Evolutionary conservation across 75 land plant genomes (phyloP), one percentile per base, ranked within the genome.

Genomic region (Ceratopteris richardii): DNA sequence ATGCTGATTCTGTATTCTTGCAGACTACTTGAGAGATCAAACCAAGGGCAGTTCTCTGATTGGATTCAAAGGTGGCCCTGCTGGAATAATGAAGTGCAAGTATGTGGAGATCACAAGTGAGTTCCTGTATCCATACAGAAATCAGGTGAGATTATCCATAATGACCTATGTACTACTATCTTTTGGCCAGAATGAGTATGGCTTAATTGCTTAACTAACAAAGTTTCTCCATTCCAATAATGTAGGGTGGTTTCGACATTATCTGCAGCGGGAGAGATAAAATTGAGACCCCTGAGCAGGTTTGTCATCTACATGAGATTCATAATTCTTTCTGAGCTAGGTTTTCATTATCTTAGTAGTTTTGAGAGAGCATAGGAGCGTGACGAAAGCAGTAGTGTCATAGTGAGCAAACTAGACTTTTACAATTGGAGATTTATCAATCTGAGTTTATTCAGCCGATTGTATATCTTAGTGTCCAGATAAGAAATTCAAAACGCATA

Each of bases 211-310:
- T 33, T 4, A 33, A 4, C 37, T 33, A 9, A 33, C 37, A 9
- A 33, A 9, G 37, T 33, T 46, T n/a, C 50, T 46, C 13, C 50
- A 2, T 46, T 46, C 14, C 50, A 46, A 6, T n/a, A 17, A 46
- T 46, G 19, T 70, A 91, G 88, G 97, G 97, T 68, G 97, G 97
- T 0, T 92, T 92, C 71, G 97, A 92, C 65, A 92, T 92, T 79
- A 92, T 92, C 28, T 75, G 95, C 61, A 92, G 97, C 76, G 97
- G 97, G 20, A 78, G 97, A 29, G 97, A 92, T 77, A 92, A 92
- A 74, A 92, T 92, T 71, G 97, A 92, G 70, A 92, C 97, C 48
- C 97, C 97, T 20, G 89, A 92, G 51, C 97, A 92, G 94, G 88
- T 92, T 33, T n/a, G n/a, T n/a, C n/a, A n/a, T n/a, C n/a, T n/a